These are phyloP conservation scores for Hypoxylon rickii DNA, from an alignment of 495 filamentous ascomycete species.

Conservation along the genomic window DNA sequence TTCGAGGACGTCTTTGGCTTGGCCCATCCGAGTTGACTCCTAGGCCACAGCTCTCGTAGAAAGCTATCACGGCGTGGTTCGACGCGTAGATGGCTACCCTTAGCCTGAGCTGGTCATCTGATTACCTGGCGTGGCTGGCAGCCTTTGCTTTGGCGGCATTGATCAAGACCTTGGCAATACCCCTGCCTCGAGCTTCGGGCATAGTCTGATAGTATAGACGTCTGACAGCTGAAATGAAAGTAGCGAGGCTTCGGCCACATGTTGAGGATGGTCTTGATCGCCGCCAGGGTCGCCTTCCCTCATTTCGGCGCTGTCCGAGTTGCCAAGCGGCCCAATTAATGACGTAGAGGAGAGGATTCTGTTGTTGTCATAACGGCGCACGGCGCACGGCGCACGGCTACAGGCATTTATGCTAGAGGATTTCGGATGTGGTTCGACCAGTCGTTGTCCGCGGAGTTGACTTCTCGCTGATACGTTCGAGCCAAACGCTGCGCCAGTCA, in stretches of 20 bases:
- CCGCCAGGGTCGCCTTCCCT: slow-evolving; percentile 3
- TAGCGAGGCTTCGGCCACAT: slow-evolving; percentile 11
- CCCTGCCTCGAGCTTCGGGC: slow-evolving; percentile 47
- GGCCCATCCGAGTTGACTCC: too few relatives aligned
- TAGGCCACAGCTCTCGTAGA: too few relatives aligned
- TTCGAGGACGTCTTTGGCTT: neutral
- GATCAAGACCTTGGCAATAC: slow-evolving; percentile 49
- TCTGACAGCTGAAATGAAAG: slow-evolving; percentile 43
- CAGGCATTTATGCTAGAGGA: slow-evolving; percentile 48
- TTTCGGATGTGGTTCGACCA: slow-evolving; percentile 53
- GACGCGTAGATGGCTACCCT: slow-evolving; percentile 46
- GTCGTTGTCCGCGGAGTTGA: slow-evolving; percentile 43
- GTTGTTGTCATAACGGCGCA: too few relatives aligned
- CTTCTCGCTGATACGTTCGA: slow-evolving; percentile 54
- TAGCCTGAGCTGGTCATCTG: slow-evolving; percentile 27
- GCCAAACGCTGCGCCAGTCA: slow-evolving; percentile 49
- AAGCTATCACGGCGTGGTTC: slow-evolving; percentile 44
- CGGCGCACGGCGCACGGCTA: slow-evolving; percentile 41
- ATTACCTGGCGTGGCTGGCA: slow-evolving; percentile 30
- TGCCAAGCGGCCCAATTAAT: slow-evolving; percentile 33
- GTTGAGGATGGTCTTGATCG: slow-evolving; percentile 15
- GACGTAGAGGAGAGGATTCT: slow-evolving; percentile 33
- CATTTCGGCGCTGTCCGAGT: slow-evolving; percentile 24
- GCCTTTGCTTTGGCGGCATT: slow-evolving; percentile 40
- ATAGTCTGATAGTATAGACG: slow-evolving; percentile 50